Base-by-base conservation (phyloP, 352 stramenopile species). In the Globisporangium nagaii region DNA sequence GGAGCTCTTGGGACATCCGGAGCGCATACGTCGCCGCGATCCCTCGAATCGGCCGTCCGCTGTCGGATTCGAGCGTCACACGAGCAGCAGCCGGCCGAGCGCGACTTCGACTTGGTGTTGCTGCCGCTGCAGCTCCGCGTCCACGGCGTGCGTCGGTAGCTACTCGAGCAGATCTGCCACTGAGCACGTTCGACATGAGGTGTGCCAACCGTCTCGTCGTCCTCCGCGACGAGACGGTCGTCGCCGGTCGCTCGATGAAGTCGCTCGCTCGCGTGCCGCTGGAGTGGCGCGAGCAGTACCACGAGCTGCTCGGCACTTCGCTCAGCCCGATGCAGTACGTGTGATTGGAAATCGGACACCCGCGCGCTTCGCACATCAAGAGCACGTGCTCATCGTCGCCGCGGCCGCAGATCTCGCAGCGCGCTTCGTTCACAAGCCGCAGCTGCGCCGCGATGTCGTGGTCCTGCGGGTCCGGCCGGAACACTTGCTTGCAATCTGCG, bases 341-440 rank as follows among this genome's bases (percentile, higher is more conserved):
- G 56, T 94, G 84, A 39, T 65, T 79, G 4, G 79, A 63, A 30
- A 77, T 56, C n/a, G 71, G 63, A 44, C 84, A 94, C n/a, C 67
- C 65, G 0, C 73, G 64, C 9, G 69, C 75, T 34, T 92, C 82
- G 43, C 84, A 94, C 63, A 94, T 61, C 22, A 94, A 63, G 36
- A 94, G 60, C 64, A 91, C 75, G 44, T 90, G 80, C 55, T 90
- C 84, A 41, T 92, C 75, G 24, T 94, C 79, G 19, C 77, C 84
- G 35, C 77, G 79, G 10, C 84, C 79, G 41, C 84, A 94, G 36
- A 74, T 60, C 44, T 85, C 67, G 54, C 84, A 94, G 10, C 75
- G 70, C 20, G 83, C 75, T 53, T 90, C 67, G 55, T 85, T 88
- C 10, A 91, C 76, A 13, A 92, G 68, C 9, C 68, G 58, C 56